Percentiles rank a stretch among this genome's conserved stretches.
Evolutionary conservation across 352 stramenopile genomes (phyloP).

Genomic region (Phytopythium cucurbitacearum): DNA sequence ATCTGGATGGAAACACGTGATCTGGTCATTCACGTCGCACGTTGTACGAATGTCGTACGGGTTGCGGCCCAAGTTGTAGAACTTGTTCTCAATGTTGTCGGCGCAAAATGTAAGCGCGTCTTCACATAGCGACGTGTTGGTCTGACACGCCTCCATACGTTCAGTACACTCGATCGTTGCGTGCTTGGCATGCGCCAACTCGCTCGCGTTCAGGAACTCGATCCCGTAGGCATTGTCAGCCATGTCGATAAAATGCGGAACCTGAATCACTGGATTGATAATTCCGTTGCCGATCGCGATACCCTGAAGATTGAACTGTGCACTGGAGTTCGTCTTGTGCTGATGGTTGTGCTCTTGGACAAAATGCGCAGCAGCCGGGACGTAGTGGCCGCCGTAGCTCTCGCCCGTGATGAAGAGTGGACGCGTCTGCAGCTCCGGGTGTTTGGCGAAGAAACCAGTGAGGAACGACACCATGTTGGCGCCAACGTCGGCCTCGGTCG

Average conservation of each 20-base stretch:
- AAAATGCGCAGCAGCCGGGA: slow-evolving; percentile 43
- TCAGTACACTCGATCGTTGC: slow-evolving; percentile 21
- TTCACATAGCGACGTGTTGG: slow-evolving; percentile 14
- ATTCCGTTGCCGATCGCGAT: slow-evolving; percentile 54
- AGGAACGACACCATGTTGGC: slow-evolving; percentile 56
- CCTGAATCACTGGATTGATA: slow-evolving; percentile 26
- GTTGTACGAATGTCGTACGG: slow-evolving; percentile 52
- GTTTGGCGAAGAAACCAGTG: slow-evolving; percentile 37
- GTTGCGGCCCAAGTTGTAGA: slow-evolving; percentile 24
- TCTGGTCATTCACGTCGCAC: slow-evolving; percentile 20
- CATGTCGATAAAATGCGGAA: slow-evolving; percentile 45
- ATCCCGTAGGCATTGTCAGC: slow-evolving; percentile 54
- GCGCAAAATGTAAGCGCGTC: slow-evolving; percentile 20
- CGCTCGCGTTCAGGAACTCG: slow-evolving; percentile 29
- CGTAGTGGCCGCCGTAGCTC: slow-evolving; percentile 52
- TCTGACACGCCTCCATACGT: slow-evolving; percentile 21
- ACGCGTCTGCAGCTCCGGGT: slow-evolving; percentile 35
- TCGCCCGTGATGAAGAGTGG: slow-evolving; percentile 53
- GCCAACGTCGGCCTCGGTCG: slow-evolving; percentile 37
- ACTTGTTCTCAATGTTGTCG: slow-evolving; percentile 14
- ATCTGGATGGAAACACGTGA: slow-evolving; percentile 34
- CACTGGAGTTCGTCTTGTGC: neutral
- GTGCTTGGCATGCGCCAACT: slow-evolving; percentile 16
- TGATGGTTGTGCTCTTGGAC: slow-evolving; percentile 47
- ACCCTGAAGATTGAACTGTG: slow-evolving; percentile 38